These are phyloP conservation scores for Picochlorum sp. DNA, from an alignment of 139 green algal genomes.

Conservation along the genomic window DNA sequence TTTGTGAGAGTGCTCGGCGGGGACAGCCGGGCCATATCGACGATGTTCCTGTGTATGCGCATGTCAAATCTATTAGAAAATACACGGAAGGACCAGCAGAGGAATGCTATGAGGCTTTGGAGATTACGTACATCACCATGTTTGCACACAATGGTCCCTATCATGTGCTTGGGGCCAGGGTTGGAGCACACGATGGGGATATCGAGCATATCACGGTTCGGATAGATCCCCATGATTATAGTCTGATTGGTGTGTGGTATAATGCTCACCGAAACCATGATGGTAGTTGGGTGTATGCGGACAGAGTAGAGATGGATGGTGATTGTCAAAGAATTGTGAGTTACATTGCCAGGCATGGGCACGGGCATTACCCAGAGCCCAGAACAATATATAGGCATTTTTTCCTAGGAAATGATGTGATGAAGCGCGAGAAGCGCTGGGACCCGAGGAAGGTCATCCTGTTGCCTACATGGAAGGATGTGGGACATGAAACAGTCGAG, in stretches of 20 bases:
- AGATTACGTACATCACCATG: constrained; percentile 42
- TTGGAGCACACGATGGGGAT: constrained; percentile 43
- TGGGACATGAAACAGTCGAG: neutral
- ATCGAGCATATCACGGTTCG: constrained; percentile 42
- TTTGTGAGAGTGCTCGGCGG: constrained; percentile 13
- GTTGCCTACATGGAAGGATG: constrained; percentile 14
- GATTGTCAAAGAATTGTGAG: constrained; percentile 12
- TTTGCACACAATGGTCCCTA: constrained; percentile 42
- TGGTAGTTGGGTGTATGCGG: constrained; percentile 33
- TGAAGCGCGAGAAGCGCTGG: constrained; percentile 2
- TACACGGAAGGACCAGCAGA: neutral
- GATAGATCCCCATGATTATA: constrained; percentile 20
- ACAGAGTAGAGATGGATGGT: neutral
- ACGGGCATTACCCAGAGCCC: constrained; percentile 35
- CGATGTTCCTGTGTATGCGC: constrained; percentile 35
- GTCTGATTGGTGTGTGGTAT: constrained; percentile 38
- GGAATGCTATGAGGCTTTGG: constrained; percentile 23
- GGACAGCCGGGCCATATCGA: constrained; percentile 21
- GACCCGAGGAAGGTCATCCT: constrained; percentile 11
- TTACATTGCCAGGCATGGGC: constrained; percentile 35
- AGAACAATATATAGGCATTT: constrained; percentile 20
- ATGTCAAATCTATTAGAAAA: constrained; percentile 22
- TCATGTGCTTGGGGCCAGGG: constrained; percentile 14
- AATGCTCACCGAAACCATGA: constrained; percentile 42
- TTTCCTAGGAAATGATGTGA: constrained; percentile 16